Evolutionary conservation across 371 early-diverging fungal genomes (phyloP), one percentile per base, ranked within the genome.

Genomic region (Lichtheimia ramosa): DNA sequence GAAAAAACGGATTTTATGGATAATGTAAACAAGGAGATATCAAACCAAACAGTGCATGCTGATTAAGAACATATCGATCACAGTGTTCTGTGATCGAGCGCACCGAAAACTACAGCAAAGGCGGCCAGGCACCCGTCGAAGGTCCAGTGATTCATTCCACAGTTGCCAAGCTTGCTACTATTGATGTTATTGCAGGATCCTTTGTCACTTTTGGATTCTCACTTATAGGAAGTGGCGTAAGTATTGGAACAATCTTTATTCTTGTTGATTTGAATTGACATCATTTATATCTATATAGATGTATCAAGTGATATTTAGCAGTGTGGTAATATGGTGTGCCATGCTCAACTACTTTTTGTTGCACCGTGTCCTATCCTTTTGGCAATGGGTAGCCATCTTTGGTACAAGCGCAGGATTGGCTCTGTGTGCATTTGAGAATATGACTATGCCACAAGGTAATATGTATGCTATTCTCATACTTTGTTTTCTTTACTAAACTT

Each of bases 291-390:
- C 53, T 48, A 34, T 25, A 20, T 70, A 86, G 85, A 85, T 89
- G 79, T 89, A 84, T 49, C 90, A 89, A 75, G 86, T 89, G 15
- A 87, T 89, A 51, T 90, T 90, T 63, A 84, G 86, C 55, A 82
- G 83, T 23, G 84, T 92, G 5, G 87, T 92, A 7, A 89, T 89
- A 28, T 90, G 89, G 83, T 89, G 90, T 48, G 90, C 92, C 18
- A 73, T 92, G 53, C 68, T 89, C 20, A 82, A 83, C 0, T 81
- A 82, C 49, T 63, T 85, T 27, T 80, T 89, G 40, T 79, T 92
- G 70, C 65, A 73, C 2, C 67, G 87, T 48, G 69, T 57, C 20
- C 62, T 92, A n/a, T 75, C 79, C 3, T 64, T 54, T 15, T 43
- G 77, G 14, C 90, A 89, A 63, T 90, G 90, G 87, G 23, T 81